A percentile compares a stretch with the other conserved stretches of the same genome.
phyloP scores from a whole-genome alignment of 371 early-diverging fungal species.

The Mortierella sp. region DNA sequence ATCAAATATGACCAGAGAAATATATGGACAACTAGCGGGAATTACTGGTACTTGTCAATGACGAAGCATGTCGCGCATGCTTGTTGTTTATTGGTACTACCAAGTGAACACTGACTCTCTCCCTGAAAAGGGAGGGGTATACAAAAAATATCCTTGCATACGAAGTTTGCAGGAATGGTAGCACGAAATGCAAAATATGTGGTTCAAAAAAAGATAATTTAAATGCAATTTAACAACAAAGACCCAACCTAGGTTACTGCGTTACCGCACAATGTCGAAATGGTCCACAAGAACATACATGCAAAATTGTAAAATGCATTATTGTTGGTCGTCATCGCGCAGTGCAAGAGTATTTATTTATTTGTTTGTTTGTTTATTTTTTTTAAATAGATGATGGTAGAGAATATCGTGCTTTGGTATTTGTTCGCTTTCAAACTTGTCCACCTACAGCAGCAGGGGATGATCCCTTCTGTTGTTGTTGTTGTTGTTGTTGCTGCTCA shows the following conservation, averaged over 20 bases:
- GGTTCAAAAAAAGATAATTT: too few species aligned
- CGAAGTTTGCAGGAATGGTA: too few species aligned
- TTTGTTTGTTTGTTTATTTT: neutral
- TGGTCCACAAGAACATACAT: too few species aligned
- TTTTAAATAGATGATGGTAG: neutral
- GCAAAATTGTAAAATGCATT: too few species aligned
- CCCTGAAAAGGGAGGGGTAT: neutral
- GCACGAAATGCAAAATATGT: neutral
- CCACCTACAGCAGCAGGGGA: neutral
- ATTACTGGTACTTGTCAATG: neutral
- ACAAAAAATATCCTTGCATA: neutral
- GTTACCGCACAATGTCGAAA: too few species aligned
- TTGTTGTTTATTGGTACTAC: neutral
- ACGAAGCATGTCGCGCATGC: neutral
- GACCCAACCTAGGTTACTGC: too few species aligned
- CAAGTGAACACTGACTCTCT: neutral
- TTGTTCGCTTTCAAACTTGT: neutral
- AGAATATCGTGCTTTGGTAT: neutral
- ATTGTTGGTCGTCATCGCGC: too few species aligned
- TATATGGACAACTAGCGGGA: too few species aligned
- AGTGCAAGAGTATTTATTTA: too few species aligned
- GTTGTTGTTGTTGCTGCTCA: constrained; percentile 11
- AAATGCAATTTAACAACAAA: too few species aligned
- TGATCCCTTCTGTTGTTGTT: neutral
- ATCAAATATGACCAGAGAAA: neutral